Percentiles rank a stretch among this genome's conserved stretches.
Conservation (phyloP, 2,329 filamentous ascomycete genomes). For the Byssochlamys sp. region DNA sequence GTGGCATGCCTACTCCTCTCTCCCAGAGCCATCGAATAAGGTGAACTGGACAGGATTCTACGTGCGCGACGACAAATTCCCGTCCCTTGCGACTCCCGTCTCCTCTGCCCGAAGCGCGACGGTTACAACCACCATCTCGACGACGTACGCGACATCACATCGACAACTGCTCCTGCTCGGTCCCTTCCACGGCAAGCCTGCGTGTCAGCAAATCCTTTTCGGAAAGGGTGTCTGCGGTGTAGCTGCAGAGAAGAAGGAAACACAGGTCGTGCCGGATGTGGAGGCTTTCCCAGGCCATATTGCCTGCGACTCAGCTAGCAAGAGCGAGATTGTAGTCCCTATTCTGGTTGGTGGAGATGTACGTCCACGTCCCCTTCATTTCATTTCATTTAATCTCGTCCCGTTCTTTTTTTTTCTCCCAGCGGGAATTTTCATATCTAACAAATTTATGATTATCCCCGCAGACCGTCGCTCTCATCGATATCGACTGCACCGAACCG, state of each 20-base stretch:
- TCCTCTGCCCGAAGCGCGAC: conserved; percentile 14
- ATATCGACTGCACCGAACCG: conserved; percentile 37
- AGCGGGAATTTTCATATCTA: neutral
- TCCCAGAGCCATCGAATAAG: conserved; percentile 32
- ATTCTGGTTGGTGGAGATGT: conserved; percentile 25
- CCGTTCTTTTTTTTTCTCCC: too few species aligned
- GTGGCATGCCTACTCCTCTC: conserved; percentile 39
- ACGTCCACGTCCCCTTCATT: neutral
- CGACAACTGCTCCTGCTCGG: conserved; percentile 32
- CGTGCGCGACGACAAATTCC: conserved; percentile 35
- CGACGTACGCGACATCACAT: conserved; percentile 13
- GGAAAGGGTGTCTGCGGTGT: conserved; percentile 40
- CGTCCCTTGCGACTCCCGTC: conserved; percentile 15
- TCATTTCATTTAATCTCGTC: neutral
- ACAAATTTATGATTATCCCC: neutral
- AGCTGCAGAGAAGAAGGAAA: conserved; percentile 31
- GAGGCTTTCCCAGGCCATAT: conserved; percentile 39
- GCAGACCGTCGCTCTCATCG: conserved; percentile 40
- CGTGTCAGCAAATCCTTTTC: conserved; percentile 39
- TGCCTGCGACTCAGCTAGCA: conserved; percentile 40
- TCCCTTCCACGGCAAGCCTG: conserved; percentile 41
- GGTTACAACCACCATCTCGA: conserved; percentile 11
- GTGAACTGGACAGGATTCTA: conserved; percentile 45
- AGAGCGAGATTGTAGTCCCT: conserved; percentile 43
- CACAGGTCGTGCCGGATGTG: conserved; percentile 37